Evolutionary conservation across 495 filamentous ascomycete species (phyloP), one percentile per base, ranked within the genome.

Genomic region (Aspergillus campestris): DNA sequence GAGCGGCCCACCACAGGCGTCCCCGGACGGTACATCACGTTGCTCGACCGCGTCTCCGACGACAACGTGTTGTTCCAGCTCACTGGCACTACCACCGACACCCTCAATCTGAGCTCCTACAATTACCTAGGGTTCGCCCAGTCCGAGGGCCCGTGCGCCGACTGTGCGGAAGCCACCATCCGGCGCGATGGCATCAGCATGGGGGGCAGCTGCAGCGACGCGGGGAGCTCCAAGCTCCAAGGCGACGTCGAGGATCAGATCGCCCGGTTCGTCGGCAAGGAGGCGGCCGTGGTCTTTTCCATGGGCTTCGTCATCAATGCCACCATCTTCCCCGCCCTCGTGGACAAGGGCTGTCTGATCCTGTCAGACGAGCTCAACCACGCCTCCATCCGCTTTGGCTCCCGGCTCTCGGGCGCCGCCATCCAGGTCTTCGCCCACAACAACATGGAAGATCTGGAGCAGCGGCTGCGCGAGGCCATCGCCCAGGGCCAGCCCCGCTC

Each of bases 61-160:
- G 82, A 94, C 58, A 94, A 94, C 55, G 68, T 81, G 46, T 73
- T 74, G 45, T 95, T 89, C 67, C 73, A 81, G 51, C 74, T 83
- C 53, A 86, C 78, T 14, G 88, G 89, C 33, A 87, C 84, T 18
- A 77, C 73, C 32, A 94, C 88, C 4, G 82, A 92, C 60, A 94
- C 89, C 0, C 67, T 95, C 34, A 95, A 95, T 59, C 81, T 95
- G 78, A 89, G 86, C 65, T 95, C 89, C 3, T 94, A 95, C 70
- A 95, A 94, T 57, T 95, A 94, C 57, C 82, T 95, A 6, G 89
- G 88, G 11, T 95, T 94, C 61, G 89, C 89, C 46, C 89, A 95
- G 61, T 92, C 89, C 7, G 86, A 91, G 51, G 89, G 89, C 9
- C 87, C 87, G 34, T 94, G 87, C 59, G 87, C 88, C 31, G 89